phyloP scores from a whole-genome alignment of 202 grass and related monocot species.

The Eragrostis tef region DNA sequence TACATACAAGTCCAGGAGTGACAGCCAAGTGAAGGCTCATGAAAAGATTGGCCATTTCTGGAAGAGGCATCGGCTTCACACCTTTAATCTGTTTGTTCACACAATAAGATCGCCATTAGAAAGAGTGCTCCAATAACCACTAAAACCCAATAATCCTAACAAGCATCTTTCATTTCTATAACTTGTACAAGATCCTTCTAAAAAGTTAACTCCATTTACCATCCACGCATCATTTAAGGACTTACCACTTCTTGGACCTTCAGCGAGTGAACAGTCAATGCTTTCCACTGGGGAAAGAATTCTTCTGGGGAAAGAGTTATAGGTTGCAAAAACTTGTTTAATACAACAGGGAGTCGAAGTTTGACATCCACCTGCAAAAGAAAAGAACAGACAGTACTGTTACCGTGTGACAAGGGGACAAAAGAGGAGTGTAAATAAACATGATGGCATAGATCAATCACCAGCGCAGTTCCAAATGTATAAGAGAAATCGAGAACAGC shows the following conservation, averaged over 20 bases:
- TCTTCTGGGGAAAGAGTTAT: constrained; percentile 82
- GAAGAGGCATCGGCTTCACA: constrained; percentile 82
- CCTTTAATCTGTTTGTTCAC: constrained; percentile 75
- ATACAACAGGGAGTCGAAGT: constrained; percentile 80
- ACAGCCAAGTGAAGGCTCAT: constrained; percentile 82
- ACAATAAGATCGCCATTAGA: constrained; percentile 34
- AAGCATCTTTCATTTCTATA: constrained; percentile 23
- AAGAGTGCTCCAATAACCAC: constrained; percentile 31
- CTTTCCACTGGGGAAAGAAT: constrained; percentile 96
- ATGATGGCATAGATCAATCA: constrained; percentile 38
- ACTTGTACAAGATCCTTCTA: constrained; percentile 5
- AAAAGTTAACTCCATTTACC: background rate
- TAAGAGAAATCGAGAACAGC: constrained; percentile 99
- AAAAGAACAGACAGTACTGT: constrained; percentile 37
- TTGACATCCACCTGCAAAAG: constrained; percentile 75
- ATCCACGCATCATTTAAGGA: constrained; percentile 16
- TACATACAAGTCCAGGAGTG: constrained; percentile 90
- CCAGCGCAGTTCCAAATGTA: constrained; percentile 76
- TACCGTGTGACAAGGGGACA: constrained; percentile 28
- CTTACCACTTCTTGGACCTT: constrained; percentile 99
- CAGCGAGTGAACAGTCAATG: constrained; percentile 69
- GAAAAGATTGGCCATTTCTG: constrained; percentile 86
- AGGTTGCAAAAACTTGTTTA: constrained; percentile 95
- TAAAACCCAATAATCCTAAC: constrained; percentile 17
- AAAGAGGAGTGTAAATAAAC: constrained; percentile 28